Percentiles rank a stretch among this genome's conserved stretches.
Evolutionary conservation across 1,139 yeast genomes (phyloP).

Genomic region (Debaryomyces nepalensis): DNA sequence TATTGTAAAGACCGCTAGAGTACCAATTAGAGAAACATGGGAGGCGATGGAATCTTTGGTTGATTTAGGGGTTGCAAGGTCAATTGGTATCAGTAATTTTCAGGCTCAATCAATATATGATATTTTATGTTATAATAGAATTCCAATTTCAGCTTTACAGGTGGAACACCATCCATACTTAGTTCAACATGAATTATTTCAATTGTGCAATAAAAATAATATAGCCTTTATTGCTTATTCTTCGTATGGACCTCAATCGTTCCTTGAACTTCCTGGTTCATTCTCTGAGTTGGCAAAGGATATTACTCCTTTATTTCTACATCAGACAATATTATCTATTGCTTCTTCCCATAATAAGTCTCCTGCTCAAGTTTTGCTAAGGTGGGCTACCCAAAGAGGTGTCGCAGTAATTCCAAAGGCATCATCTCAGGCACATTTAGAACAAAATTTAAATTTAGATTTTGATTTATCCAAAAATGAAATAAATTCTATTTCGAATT

Average conservation of each 20-base stretch:
- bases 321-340: background rate
- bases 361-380: background rate
- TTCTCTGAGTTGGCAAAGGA: background rate
- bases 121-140: background rate
- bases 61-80: conserved; percentile 35
- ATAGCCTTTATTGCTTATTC: background rate
- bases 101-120: conserved; percentile 12
- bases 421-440: background rate
- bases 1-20: conserved; percentile 9
- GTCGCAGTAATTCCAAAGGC: background rate
- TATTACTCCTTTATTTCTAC: background rate
- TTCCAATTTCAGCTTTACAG: background rate
- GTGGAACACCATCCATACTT: background rate
- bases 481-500: background rate
- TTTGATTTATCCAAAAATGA: background rate
- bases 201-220: background rate
- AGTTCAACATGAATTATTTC: background rate
- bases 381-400: background rate
- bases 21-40: conserved; percentile 49
- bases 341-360: background rate
- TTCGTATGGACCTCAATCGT: background rate
- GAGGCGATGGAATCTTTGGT: conserved; percentile 34
- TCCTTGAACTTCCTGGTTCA: background rate
- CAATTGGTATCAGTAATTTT: conserved; percentile 63
- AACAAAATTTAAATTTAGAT: background rate